Evolutionary conservation across 1,139 yeast genomes (phyloP).

Genomic region (Candida frijolesensis): DNA sequence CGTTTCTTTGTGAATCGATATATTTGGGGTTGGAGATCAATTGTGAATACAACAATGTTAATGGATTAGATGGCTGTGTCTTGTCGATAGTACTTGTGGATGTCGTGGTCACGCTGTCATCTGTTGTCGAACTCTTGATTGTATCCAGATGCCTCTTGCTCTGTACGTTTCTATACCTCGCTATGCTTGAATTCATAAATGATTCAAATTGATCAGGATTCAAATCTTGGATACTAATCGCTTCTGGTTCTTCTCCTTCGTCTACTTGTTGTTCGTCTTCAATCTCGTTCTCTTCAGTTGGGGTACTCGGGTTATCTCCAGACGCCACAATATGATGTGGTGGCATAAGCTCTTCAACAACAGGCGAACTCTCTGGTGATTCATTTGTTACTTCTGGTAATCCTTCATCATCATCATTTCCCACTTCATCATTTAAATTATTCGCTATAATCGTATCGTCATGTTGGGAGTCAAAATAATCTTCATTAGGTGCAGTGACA

Average conservation of each 20-base stretch:
- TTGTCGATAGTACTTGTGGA: conserved; percentile 17
- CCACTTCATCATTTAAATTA: not conserved
- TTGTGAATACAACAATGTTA: conserved; percentile 23
- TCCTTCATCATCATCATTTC: not conserved
- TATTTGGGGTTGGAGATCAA: conserved; percentile 18
- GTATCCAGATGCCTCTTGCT: conserved; percentile 19
- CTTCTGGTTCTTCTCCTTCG: not conserved
- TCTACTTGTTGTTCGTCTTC: not conserved
- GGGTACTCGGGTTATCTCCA: not conserved
- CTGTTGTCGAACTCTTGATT: conserved; percentile 5
- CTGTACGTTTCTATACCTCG: conserved; percentile 35
- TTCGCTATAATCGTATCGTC: not conserved
- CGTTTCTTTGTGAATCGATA: conserved; percentile 11
- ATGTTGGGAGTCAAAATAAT: conserved; percentile 7
- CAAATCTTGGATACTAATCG: conserved; percentile 18
- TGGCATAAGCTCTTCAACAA: not conserved
- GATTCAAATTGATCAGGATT: conserved; percentile 34
- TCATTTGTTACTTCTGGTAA: not conserved
- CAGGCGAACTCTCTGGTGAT: not conserved
- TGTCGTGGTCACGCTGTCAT: conserved; percentile 1
- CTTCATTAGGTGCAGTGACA: conserved; percentile 5
- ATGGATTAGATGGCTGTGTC: conserved; percentile 20
- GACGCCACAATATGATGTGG: not conserved
- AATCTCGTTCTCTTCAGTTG: not conserved
- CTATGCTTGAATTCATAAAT: conserved; percentile 37